Evolutionary conservation across 139 green algal genomes (phyloP).

Genomic region (Chlamydomonas sphaeroides): DNA sequence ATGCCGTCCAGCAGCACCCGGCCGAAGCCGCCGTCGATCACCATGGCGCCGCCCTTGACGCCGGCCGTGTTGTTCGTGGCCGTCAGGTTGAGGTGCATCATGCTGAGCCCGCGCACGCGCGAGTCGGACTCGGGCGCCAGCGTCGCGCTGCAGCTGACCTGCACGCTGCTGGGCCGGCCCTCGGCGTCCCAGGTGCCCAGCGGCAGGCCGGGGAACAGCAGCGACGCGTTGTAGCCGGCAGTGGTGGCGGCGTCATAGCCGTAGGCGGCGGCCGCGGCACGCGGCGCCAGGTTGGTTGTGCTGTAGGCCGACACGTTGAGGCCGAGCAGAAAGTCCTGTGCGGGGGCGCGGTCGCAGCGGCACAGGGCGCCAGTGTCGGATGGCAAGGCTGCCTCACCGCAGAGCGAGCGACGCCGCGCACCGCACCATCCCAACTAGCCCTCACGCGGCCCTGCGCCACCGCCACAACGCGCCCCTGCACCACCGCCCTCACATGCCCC

Average conservation of each 20-base stretch:
- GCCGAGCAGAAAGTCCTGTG: too few species aligned
- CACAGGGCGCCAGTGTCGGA: too few species aligned
- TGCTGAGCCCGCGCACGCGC: background rate
- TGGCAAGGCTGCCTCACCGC: too few species aligned
- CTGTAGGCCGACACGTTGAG: too few species aligned
- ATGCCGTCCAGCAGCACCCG: conserved; percentile 5
- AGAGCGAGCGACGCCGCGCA: too few species aligned
- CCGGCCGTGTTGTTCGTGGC: background rate
- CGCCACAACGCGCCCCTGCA: too few species aligned
- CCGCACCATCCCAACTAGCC: too few species aligned
- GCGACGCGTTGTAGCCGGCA: conserved; percentile 11
- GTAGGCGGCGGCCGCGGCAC: background rate
- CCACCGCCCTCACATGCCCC: too few species aligned
- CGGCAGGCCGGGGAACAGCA: background rate
- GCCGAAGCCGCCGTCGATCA: background rate
- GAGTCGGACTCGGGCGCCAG: background rate
- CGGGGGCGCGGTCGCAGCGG: too few species aligned
- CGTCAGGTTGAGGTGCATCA: background rate
- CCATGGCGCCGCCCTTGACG: background rate
- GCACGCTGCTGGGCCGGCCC: background rate
- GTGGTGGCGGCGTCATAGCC: background rate
- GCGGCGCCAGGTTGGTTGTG: background rate
- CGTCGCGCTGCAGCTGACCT: background rate
- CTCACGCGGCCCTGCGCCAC: too few species aligned
- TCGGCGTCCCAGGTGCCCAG: background rate